Conservation (phyloP, 345 rosid species). For the Schrenkiella parvula region DNA sequence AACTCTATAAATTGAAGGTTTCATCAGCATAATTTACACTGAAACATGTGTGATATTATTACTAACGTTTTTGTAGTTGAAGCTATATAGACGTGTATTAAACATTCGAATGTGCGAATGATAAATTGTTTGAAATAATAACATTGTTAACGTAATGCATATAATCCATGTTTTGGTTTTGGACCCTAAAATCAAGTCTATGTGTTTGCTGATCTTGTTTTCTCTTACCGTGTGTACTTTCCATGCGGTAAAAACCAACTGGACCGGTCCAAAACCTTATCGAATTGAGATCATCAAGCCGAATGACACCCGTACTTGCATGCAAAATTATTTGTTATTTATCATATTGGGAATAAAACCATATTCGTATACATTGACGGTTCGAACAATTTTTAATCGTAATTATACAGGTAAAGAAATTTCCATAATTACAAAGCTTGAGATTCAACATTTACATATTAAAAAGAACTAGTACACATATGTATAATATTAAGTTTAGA, state of each 20-base stretch:
- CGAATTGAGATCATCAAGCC: not conserved
- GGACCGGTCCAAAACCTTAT: conserved; percentile 1
- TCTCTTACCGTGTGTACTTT: not conserved
- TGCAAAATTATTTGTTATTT: conserved; percentile 1
- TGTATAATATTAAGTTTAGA: not conserved
- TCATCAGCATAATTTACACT: not conserved
- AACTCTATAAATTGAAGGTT: not conserved
- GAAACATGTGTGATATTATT: not conserved
- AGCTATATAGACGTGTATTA: not conserved
- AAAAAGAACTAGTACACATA: not conserved
- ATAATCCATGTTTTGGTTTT: no score
- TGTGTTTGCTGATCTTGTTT: not conserved
- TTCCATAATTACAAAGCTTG: not conserved
- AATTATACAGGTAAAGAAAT: not conserved
- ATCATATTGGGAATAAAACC: no score
- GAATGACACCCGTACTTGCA: conserved; percentile 26
- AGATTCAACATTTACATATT: not conserved
- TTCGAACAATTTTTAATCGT: not conserved
- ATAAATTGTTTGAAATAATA: not conserved
- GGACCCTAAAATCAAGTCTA: not conserved
- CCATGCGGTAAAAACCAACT: not conserved
- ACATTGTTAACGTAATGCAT: not conserved
- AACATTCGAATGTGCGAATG: not conserved
- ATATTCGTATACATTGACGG: not conserved
- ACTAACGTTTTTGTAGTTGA: not conserved